Evolutionary conservation across 1,139 yeast genomes (phyloP).

Genomic region (Pneumocystis carinii): DNA sequence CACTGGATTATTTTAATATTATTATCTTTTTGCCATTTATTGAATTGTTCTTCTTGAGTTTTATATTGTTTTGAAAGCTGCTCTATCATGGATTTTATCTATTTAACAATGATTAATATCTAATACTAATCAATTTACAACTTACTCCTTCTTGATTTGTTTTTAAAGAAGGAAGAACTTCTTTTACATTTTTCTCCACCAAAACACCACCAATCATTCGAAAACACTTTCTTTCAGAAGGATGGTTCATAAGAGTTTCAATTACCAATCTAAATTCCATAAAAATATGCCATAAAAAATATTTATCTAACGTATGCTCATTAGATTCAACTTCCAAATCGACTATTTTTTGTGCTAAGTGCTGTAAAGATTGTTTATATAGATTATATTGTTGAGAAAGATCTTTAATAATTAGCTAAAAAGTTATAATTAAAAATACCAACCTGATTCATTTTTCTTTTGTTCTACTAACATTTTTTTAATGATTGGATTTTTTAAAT

Average conservation of each 20-base stretch:
- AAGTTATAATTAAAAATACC: neutral
- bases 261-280: slow-evolving; percentile 30
- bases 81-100: neutral
- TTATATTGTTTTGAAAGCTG: neutral
- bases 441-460: neutral
- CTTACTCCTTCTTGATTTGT: slow-evolving; percentile 37
- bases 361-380: slow-evolving; percentile 26
- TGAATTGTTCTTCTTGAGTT: neutral
- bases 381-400: slow-evolving; percentile 31
- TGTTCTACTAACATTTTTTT: neutral
- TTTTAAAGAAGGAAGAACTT: slow-evolving; percentile 53
- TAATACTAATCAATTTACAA: neutral
- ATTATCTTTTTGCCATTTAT: neutral
- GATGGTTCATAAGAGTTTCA: slow-evolving; percentile 40
- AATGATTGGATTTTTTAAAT: neutral
- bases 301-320: slow-evolving; percentile 25
- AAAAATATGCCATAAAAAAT: neutral
- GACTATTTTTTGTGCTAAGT: slow-evolving; percentile 26
- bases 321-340: slow-evolving; percentile 31
- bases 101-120: neutral
- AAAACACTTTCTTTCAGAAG: slow-evolving; percentile 57
- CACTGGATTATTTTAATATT: neutral
- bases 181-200: slow-evolving; percentile 65
- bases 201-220: slow-evolving; percentile 91
- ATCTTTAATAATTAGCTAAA: slow-evolving; percentile 15